Conservation (phyloP, 2,329 filamentous ascomycete species). For the Saccharata proteae region DNA sequence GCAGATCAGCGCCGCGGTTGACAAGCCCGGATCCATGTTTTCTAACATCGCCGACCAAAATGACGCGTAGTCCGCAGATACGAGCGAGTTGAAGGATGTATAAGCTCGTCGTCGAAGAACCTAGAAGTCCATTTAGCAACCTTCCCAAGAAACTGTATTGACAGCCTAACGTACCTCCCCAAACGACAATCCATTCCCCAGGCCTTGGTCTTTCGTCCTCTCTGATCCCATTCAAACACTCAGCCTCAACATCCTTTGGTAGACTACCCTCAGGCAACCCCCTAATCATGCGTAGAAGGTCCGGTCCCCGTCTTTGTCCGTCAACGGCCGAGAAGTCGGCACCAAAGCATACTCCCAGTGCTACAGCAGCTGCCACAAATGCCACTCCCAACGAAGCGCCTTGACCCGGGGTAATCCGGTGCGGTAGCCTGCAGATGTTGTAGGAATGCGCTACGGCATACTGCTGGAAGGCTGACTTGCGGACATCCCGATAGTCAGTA, state of each 20-base stretch:
- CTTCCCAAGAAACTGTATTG: too few relatives aligned
- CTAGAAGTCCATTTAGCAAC: too few relatives aligned
- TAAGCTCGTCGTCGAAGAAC: constrained; percentile 59
- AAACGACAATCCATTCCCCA: constrained; percentile 62
- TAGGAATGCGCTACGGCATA: constrained; percentile 53
- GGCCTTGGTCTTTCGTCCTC: constrained; percentile 40
- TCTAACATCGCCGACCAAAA: constrained; percentile 53
- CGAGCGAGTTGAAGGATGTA: constrained; percentile 56
- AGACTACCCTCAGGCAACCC: constrained; percentile 35
- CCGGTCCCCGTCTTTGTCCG: constrained; percentile 35
- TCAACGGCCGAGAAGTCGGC: constrained; percentile 48
- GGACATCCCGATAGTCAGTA: constrained; percentile 60
- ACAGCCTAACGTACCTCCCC: constrained; percentile 55
- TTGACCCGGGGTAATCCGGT: constrained; percentile 35
- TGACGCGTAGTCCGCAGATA: constrained; percentile 50
- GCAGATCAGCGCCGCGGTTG: too few relatives aligned
- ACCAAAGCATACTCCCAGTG: constrained; percentile 58
- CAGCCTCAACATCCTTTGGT: constrained; percentile 48
- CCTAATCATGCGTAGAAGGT: constrained; percentile 43
- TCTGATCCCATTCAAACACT: constrained; percentile 47
- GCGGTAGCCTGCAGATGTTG: constrained; percentile 52
- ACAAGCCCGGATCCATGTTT: constrained; percentile 45
- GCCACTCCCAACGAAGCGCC: constrained; percentile 57
- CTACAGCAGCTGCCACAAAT: constrained; percentile 56
- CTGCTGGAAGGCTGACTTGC: constrained; percentile 61